Conservation (phyloP, 2,329 filamentous ascomycete genomes). For the Cladosporium cucumerinum region DNA sequence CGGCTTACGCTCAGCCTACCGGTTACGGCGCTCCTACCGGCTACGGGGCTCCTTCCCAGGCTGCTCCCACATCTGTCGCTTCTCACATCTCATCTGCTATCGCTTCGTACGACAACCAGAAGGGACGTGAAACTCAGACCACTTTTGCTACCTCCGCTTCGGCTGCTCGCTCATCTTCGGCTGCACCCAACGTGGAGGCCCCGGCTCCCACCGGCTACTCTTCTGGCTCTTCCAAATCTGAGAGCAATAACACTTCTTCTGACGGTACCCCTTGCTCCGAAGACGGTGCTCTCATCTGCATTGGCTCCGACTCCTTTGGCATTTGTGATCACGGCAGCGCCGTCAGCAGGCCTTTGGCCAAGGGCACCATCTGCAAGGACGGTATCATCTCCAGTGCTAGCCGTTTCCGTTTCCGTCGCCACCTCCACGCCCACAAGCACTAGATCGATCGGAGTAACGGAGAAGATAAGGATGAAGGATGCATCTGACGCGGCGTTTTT, state of each 20-base stretch:
- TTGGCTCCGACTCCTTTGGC: conserved; percentile 41
- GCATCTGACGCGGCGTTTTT: neutral
- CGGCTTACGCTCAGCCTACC: conserved; percentile 17
- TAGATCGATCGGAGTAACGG: neutral
- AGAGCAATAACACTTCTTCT: neutral
- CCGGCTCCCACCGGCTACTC: conserved; percentile 14
- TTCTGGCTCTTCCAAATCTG: neutral
- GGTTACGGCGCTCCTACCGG: neutral
- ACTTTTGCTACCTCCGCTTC: conserved; percentile 11
- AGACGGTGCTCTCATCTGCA: conserved; percentile 44
- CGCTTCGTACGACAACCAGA: neutral
- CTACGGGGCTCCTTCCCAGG: neutral
- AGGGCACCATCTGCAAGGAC: conserved; percentile 40
- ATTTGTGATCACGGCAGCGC: conserved; percentile 45
- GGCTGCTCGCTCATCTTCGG: neutral
- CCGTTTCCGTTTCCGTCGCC: conserved; percentile 18
- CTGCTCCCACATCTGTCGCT: no score
- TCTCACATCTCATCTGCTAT: neutral
- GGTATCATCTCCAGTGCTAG: conserved; percentile 32
- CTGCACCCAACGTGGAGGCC: neutral
- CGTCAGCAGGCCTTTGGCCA: conserved; percentile 39
- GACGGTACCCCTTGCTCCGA: conserved; percentile 37
- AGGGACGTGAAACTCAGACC: conserved; percentile 5
- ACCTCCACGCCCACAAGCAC: conserved; percentile 20
- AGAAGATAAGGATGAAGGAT: neutral